Conservation (phyloP, 148 eudicot species). For the Heliamphora exappendiculata region DNA sequence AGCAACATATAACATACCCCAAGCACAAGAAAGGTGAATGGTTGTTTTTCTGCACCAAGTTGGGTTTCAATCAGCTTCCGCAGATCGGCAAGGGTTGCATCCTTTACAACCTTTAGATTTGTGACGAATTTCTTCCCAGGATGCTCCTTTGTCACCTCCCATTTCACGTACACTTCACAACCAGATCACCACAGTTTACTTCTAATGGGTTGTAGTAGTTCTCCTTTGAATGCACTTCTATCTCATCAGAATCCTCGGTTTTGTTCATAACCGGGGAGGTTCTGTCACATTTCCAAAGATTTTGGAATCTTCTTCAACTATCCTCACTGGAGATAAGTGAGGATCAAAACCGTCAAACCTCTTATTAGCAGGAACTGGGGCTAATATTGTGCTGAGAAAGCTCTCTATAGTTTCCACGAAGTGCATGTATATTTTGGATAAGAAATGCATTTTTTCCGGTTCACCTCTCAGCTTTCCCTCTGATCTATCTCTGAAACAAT, state of each 20-base stretch:
- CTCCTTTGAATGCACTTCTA: slow-evolving; percentile 39
- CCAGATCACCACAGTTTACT: slow-evolving; percentile 24
- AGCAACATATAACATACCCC: slow-evolving; percentile 39
- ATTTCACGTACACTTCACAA: slow-evolving; percentile 73
- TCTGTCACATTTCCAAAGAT: slow-evolving; percentile 6
- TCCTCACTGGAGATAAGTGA: slow-evolving; percentile 17
- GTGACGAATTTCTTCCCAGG: slow-evolving; percentile 58
- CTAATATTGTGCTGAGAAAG: slow-evolving; percentile 36
- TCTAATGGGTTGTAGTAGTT: slow-evolving; percentile 40
- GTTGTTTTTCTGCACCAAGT: slow-evolving; percentile 65
- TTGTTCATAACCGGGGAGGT: not conserved
- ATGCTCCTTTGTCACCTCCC: slow-evolving; percentile 82
- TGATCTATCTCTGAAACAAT: slow-evolving; percentile 8
- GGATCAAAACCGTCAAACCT: slow-evolving; percentile 15
- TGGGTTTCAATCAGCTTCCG: slow-evolving; percentile 73
- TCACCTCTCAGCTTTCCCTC: slow-evolving; percentile 10
- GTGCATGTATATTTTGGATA: slow-evolving; percentile 79
- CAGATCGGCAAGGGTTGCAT: slow-evolving; percentile 73
- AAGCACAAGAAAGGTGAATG: slow-evolving; percentile 60
- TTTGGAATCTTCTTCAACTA: slow-evolving; percentile 7
- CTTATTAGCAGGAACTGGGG: slow-evolving; percentile 27
- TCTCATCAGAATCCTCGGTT: slow-evolving; percentile 3
- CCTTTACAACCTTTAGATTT: slow-evolving; percentile 56
- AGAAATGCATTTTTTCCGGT: slow-evolving; percentile 8
- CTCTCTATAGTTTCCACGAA: slow-evolving; percentile 86